Base-by-base conservation (phyloP, 345 rosid species). In the Erodium maritimum region DNA sequence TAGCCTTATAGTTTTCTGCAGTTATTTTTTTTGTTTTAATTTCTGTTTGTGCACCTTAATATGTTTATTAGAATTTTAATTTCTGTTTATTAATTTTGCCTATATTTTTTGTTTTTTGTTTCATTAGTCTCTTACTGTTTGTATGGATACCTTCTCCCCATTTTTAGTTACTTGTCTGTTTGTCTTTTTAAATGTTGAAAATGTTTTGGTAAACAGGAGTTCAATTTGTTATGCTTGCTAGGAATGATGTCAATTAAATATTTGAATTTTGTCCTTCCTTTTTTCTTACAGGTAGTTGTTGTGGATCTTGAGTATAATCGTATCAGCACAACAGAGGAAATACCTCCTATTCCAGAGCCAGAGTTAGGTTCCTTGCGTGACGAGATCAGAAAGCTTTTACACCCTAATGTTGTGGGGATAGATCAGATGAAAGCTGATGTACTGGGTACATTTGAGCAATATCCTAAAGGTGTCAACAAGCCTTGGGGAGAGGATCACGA, bases 401-500 rank as follows among this genome's bases (percentile, higher is more conserved):
- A 83, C 72, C 99, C 97, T 42, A 90, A 82, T 73, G 82, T 90
- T 60, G 83, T 81, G 75, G 90, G 82, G 33, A 90, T 93, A 50
- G 99, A 93, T 83, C 82, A 81, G 58, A 76, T 87, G 88, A 87
- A 74, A 73, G 69, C 67, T 66, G 73, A 73, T 60, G 71, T 76
- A 58, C 79, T 73, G 73, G 66, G 69, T 72, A 74, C 78, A 58
- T 72, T 60, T 60, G 96, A 85, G 72, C 82, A 71, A 46, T 66
- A 60, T 73, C 58, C 74, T 55, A 85, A 73, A 70, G 60, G 75
- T 64, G 69, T 76, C 71, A 73, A 72, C 80, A 90, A 87, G 86
- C 87, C 95, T 59, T 93, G 99, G 99, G 88, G 90, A 67, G 91
- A 83, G 62, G 91, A 82, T 62, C 97, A 89, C 65, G 97, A 93